These are phyloP conservation scores for Botrytis byssoidea DNA, from an alignment of 2,329 filamentous ascomycete species.

Conservation along the genomic window DNA sequence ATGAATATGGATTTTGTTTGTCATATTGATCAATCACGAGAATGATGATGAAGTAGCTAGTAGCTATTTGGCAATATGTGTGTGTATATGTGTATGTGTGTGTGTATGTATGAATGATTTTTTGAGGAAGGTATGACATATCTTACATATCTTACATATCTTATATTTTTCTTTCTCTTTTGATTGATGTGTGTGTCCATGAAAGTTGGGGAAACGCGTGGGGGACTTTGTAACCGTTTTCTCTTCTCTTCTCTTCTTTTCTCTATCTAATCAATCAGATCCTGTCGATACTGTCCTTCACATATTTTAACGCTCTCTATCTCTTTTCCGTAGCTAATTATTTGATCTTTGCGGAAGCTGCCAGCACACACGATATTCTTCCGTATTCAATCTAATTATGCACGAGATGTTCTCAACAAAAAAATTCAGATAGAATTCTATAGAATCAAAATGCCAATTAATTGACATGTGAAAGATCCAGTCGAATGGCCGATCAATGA, in stretches of 20 bases:
- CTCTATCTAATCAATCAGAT: background rate
- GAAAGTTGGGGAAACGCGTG: background rate
- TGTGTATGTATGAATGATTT: background rate
- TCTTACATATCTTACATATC: background rate
- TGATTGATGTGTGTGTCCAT: background rate
- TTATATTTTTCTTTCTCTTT: background rate
- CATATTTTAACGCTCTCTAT: background rate
- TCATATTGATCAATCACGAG: background rate
- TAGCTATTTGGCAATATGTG: background rate
- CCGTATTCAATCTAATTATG: background rate
- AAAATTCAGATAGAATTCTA: conserved; percentile 5
- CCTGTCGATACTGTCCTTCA: background rate
- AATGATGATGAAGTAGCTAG: background rate
- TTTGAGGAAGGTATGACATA: background rate
- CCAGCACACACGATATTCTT: background rate
- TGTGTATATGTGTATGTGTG: background rate
- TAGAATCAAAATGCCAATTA: background rate
- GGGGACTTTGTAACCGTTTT: background rate
- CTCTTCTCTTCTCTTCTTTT: background rate
- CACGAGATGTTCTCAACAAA: background rate
- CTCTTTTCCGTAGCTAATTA: background rate
- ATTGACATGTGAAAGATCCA: conserved; percentile 6
- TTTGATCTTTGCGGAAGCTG: background rate
- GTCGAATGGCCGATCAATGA: background rate
- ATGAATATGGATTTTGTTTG: background rate